These are phyloP conservation scores for Clitopilus hobsonii DNA, from an alignment of 768 basidiomycete species.

Conservation along the genomic window DNA sequence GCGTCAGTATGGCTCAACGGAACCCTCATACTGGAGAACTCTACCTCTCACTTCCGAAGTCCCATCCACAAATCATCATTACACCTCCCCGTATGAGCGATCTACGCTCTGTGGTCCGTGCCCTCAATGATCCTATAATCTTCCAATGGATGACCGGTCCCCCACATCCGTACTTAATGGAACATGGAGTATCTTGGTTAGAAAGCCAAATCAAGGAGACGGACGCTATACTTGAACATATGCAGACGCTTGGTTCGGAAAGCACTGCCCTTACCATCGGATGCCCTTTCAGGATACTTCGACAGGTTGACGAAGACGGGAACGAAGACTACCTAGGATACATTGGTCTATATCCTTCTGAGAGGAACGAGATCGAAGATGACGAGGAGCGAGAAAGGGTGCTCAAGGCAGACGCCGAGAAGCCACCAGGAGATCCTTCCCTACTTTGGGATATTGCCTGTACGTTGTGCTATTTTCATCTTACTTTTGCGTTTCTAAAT, in stretches of 20 bases:
- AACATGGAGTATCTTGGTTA: constrained; percentile 17
- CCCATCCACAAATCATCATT: constrained; percentile 39
- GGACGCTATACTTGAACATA: constrained; percentile 20
- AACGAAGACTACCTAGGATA: constrained; percentile 25
- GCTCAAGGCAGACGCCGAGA: constrained; percentile 31
- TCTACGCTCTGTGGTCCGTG: constrained; percentile 20
- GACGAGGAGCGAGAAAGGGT: constrained; percentile 17
- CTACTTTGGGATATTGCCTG: constrained; percentile 51
- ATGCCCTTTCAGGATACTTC: constrained; percentile 38
- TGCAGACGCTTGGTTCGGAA: background rate
- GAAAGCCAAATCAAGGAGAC: constrained; percentile 12
- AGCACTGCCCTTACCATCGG: constrained; percentile 13
- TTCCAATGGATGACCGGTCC: constrained; percentile 31
- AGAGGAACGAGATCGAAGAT: constrained; percentile 23
- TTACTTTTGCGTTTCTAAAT: background rate
- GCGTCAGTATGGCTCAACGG: constrained; percentile 14
- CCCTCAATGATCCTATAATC: constrained; percentile 33
- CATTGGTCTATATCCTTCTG: constrained; percentile 23
- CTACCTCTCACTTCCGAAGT: constrained; percentile 44
- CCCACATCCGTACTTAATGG: constrained; percentile 35
- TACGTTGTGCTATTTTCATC: constrained; percentile 19
- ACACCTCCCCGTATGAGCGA: constrained; percentile 47
- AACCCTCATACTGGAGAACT: constrained; percentile 40
- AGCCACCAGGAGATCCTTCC: constrained; percentile 34
- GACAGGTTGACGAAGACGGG: constrained; percentile 34